These are phyloP conservation scores for Flaveria floridana DNA, from an alignment of 140 eudicot species.

Conservation along the genomic window DNA sequence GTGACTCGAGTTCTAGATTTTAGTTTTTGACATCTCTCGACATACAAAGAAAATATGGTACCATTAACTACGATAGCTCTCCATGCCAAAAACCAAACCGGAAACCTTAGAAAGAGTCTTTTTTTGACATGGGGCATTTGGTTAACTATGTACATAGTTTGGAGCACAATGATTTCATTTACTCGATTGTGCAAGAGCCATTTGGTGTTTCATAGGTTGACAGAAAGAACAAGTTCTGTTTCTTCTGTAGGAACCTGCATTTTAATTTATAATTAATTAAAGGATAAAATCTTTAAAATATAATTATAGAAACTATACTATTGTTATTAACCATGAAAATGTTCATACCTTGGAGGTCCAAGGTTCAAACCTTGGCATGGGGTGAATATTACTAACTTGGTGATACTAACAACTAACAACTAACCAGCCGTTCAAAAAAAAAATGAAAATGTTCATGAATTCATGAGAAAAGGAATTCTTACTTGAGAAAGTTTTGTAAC, in stretches of 20 bases:
- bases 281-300: no score
- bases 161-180: slow-evolving; percentile 14
- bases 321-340: background rate
- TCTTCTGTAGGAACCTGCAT: slow-evolving; percentile 62
- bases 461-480: slow-evolving; percentile 1
- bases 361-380: no score
- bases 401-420: no score
- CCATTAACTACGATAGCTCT: background rate
- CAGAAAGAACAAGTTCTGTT: slow-evolving; percentile 44
- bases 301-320: background rate
- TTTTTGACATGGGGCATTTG: slow-evolving; percentile 5
- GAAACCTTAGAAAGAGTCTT: background rate
- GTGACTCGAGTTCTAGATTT: no score
- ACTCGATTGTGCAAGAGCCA: slow-evolving; percentile 35
- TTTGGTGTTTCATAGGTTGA: slow-evolving; percentile 45
- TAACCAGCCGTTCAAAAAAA: no score
- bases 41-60: background rate
- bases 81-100: slow-evolving; percentile 14
- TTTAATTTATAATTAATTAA: background rate
- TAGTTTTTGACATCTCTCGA: background rate
- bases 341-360: no score
- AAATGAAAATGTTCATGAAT: background rate
- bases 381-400: no score
- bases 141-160: slow-evolving; percentile 19
- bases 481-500: slow-evolving; percentile 60